Percentiles rank a stretch among this genome's conserved stretches.
Evolutionary conservation across 257 asterid species (phyloP).

Genomic region (Fraxinus excelsior): DNA sequence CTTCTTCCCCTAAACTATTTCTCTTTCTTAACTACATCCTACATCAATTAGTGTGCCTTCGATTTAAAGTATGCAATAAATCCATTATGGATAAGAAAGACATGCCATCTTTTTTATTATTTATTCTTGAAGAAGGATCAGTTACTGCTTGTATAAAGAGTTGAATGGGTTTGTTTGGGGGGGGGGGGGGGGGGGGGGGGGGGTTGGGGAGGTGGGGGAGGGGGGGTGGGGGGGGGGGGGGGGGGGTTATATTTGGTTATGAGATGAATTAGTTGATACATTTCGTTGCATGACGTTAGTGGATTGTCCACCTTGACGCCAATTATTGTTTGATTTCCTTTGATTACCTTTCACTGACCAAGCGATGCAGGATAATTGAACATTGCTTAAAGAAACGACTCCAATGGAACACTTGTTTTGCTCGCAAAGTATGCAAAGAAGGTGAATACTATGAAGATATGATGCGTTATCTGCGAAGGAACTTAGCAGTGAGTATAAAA

Average conservation of each 20-base stretch:
- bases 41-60: not conserved
- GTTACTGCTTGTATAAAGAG: not conserved
- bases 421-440: constrained; percentile 93
- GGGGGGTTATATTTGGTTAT: not conserved
- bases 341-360: constrained; percentile 21
- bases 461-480: constrained; percentile 94
- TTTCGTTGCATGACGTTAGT: constrained; percentile 15
- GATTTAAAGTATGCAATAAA: not conserved
- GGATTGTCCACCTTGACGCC: not conserved
- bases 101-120: not conserved
- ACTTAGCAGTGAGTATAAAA: constrained; percentile 72
- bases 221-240: too few species aligned
- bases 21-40: not conserved
- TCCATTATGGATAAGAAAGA: not conserved
- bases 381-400: constrained; percentile 93
- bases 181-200: too few species aligned
- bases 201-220: too few species aligned
- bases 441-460: constrained; percentile 94
- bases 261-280: constrained; percentile 8
- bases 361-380: constrained; percentile 71
- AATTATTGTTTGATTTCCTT: not conserved
- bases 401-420: constrained; percentile 79
- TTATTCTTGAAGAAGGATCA: not conserved
- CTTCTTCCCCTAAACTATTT: not conserved
- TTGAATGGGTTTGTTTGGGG: not conserved